A percentile compares a stretch with the other conserved stretches of the same genome.
phyloP scores from a whole-genome alignment of 768 basidiomycete genomes.

The Krasilnikovozyma curviuscula region DNA sequence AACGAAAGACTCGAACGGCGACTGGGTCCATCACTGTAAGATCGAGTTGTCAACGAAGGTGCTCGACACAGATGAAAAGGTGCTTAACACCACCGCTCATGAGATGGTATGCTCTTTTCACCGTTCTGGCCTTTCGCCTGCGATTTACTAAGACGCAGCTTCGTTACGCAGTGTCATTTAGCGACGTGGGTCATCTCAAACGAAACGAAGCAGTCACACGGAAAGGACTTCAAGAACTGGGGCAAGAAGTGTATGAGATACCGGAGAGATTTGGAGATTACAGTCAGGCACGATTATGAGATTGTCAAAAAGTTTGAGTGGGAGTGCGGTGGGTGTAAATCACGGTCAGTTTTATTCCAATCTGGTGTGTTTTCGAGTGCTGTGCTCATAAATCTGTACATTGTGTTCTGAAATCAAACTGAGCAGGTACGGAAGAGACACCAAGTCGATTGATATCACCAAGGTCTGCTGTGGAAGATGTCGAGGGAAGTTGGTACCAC shows the following conservation, averaged over 20 bases:
- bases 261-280: not conserved
- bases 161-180: slow-evolving; percentile 2
- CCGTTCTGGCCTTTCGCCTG: not conserved
- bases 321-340: slow-evolving; percentile 1
- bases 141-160: not conserved
- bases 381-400: not conserved
- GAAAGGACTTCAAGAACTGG: slow-evolving; percentile 7
- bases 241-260: not conserved
- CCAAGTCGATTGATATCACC: slow-evolving; percentile 4
- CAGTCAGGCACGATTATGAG: slow-evolving; percentile 11
- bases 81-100: slow-evolving; percentile 8
- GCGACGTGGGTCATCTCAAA: slow-evolving; percentile 8
- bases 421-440: slow-evolving; percentile 7
- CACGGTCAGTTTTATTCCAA: not conserved
- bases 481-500: not conserved
- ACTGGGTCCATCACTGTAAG: slow-evolving; percentile 4
- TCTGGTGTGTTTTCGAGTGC: not conserved
- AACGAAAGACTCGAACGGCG: too few species aligned
- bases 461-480: slow-evolving; percentile 5
- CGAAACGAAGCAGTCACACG: slow-evolving; percentile 7
- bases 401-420: not conserved
- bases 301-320: slow-evolving; percentile 8
- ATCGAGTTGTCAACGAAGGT: slow-evolving; percentile 9
- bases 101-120: slow-evolving; percentile 1
- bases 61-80: slow-evolving; percentile 6